A percentile compares a stretch with the other conserved stretches of the same genome.
These are phyloP conservation scores for Trypanosoma scelopori DNA, from an alignment of 208 protist species.

Conservation along the genomic window DNA sequence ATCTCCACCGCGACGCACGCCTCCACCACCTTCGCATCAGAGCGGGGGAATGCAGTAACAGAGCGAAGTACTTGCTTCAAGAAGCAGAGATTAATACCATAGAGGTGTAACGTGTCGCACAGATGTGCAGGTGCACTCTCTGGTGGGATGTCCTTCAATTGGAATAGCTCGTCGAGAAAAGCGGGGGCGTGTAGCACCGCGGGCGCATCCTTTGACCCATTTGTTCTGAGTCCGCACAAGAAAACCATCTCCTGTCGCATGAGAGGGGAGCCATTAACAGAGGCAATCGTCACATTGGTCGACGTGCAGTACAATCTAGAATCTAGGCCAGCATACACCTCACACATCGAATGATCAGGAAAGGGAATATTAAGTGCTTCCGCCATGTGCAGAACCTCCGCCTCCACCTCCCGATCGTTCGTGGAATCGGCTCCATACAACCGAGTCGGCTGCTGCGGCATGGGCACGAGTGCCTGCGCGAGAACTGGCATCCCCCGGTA, in stretches of 20 bases:
- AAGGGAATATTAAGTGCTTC: slow-evolving; percentile 76
- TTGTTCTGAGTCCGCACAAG: slow-evolving; percentile 43
- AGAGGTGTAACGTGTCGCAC: slow-evolving; percentile 43
- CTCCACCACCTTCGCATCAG: slow-evolving; percentile 24
- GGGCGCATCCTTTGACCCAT: slow-evolving; percentile 58
- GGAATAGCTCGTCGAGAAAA: slow-evolving; percentile 39
- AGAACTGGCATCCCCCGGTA: slow-evolving; percentile 88
- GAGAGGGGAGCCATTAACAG: slow-evolving; percentile 27
- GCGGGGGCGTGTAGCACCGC: slow-evolving; percentile 38
- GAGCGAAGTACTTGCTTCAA: slow-evolving; percentile 35
- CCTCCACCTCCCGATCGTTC: slow-evolving; percentile 73
- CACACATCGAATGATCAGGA: slow-evolving; percentile 45
- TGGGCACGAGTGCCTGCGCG: slow-evolving; percentile 83
- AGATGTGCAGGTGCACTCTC: slow-evolving; percentile 27
- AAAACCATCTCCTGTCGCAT: slow-evolving; percentile 81
- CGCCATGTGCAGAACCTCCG: slow-evolving; percentile 69
- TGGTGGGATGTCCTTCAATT: not conserved
- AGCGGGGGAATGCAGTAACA: not conserved
- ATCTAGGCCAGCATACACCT: slow-evolving; percentile 83
- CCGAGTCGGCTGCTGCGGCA: slow-evolving; percentile 51
- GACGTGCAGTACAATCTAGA: slow-evolving; percentile 71
- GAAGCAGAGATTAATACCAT: slow-evolving; percentile 50
- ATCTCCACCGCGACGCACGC: slow-evolving; percentile 38
- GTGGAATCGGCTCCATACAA: slow-evolving; percentile 61
- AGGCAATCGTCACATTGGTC: slow-evolving; percentile 30